These are phyloP conservation scores for Escallonia rubra DNA, from an alignment of 129 eudicot genomes.

Conservation along the genomic window DNA sequence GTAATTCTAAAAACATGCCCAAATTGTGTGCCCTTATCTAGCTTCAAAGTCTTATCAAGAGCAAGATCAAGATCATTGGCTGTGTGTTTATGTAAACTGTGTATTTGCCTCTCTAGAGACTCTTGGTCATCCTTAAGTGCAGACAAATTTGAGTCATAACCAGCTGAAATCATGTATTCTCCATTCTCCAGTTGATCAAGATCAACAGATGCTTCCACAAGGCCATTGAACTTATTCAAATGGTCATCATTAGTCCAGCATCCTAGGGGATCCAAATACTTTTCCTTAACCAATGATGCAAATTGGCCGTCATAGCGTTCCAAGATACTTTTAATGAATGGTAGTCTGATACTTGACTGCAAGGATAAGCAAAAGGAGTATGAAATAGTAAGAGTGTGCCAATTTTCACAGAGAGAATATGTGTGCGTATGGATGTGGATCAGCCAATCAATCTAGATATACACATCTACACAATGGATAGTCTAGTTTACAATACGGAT, in stretches of 20 bases:
- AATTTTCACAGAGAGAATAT: neutral
- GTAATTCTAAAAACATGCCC: conserved; percentile 96
- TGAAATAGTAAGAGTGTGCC: neutral
- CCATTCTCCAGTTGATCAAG: conserved; percentile 99
- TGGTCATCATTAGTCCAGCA: conserved; percentile 64
- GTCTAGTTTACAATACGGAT: too few species aligned
- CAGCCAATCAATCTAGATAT: too few species aligned
- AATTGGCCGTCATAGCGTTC: conserved; percentile 78
- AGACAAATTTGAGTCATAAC: conserved; percentile 60
- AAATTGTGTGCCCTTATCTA: conserved; percentile 92
- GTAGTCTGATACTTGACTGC: conserved; percentile 93
- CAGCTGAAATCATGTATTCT: conserved; percentile 89
- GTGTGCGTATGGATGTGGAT: neutral
- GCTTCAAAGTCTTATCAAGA: conserved; percentile 63
- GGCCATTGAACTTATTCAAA: conserved; percentile 75
- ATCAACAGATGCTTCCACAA: conserved; percentile 86
- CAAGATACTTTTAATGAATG: conserved; percentile 72
- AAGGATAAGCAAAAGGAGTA: conserved; percentile 6
- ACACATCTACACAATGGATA: too few species aligned
- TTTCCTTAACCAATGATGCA: conserved; percentile 59
- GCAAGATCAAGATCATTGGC: conserved; percentile 77
- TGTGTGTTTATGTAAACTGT: conserved; percentile 58
- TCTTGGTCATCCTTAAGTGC: conserved; percentile 69
- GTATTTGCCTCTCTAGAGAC: conserved; percentile 62
- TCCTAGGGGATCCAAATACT: conserved; percentile 48